Base-by-base conservation (phyloP, 768 basidiomycete species). In the Macrolepiota albuminosa region DNA sequence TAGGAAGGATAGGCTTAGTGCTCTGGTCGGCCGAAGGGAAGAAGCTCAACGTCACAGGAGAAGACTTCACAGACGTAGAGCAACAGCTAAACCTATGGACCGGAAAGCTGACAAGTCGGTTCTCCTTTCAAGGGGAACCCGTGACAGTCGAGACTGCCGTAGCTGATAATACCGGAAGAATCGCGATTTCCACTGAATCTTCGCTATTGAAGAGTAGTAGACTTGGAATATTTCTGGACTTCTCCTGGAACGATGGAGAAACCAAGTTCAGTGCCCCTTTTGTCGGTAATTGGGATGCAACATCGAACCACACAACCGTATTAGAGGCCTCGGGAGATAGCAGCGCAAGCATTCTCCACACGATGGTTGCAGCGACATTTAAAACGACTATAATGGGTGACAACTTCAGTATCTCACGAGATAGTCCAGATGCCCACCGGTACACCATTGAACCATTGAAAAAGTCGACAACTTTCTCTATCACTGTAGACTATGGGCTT, bases 201-300 rank as follows among this genome's bases (percentile, higher is more conserved):
- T 13, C 70, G 2, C 71, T 84, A 21, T 52, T 86, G n/a, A 16
- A 63, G 14, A 59, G 63, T 8, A 74, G 75, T 3, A 69, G 69
- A 39, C 68, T 84, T 8, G 81, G 78, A 0, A 21, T 84, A 0
- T 84, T 83, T 68, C 61, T 86, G 13, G 83, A 86, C 66, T 84
- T 82, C 62, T 83, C 83, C 6, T 86, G 82, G 82, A 82, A 82
- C 68, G 83, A 83, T 61, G 84, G 84, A n/a, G 70, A 66, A 18
- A 59, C 67, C 18, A 84, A 84, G 65, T 86, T 85, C 66, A 75
- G 76, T 18, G 83, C 80, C 4, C 84, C 84, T 1, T 84, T 83
- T 63, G 84, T 86, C 0, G 84, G 84, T 2, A 68, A 68, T n/a
- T 84, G 71, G 71, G 77, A 80, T 60, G 73, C 71, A 46, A 76